phyloP scores from a whole-genome alignment of 495 filamentous ascomycete species.

The Tuber calosporum region DNA sequence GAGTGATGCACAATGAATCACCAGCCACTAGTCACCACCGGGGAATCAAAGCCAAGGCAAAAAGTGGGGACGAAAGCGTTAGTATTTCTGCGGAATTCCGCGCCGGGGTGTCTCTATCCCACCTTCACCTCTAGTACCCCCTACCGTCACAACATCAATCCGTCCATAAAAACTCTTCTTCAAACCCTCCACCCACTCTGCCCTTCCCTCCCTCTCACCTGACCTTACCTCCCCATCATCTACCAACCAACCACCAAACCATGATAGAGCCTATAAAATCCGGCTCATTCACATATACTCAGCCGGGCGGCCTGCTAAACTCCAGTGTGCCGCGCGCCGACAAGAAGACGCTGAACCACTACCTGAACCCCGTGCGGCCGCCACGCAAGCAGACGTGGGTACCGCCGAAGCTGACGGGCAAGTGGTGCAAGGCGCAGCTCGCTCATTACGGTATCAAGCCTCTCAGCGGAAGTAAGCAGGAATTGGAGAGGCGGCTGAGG shows the following conservation, averaged over 20 bases:
- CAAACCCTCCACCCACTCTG: not conserved
- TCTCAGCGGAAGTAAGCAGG: conserved; percentile 21
- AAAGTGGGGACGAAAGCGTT: not conserved
- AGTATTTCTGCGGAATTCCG: not conserved
- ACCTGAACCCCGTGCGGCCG: conserved; percentile 24
- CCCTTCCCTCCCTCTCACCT: too few relatives aligned
- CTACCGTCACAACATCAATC: not conserved
- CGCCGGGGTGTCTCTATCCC: too few relatives aligned
- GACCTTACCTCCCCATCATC: not conserved
- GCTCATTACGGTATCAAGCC: conserved; percentile 33
- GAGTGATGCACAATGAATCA: conserved; percentile 1
- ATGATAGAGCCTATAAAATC: conserved; percentile 34
- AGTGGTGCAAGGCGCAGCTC: conserved; percentile 34
- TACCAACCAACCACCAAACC: conserved; percentile 10
- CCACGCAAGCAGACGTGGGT: conserved; percentile 25
- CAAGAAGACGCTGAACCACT: conserved; percentile 23
- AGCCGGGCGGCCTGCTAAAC: conserved; percentile 23
- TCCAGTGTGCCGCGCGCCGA: conserved; percentile 26
- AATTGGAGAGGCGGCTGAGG: conserved; percentile 23
- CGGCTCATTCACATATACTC: conserved; percentile 28
- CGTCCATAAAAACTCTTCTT: not conserved
- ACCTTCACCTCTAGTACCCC: not conserved
- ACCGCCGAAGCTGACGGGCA: conserved; percentile 30
- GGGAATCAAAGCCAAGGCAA: not conserved
- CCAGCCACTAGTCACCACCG: not conserved